Evolutionary conservation across 2,329 filamentous ascomycete genomes (phyloP).

Genomic region (Ceratocystis cacaofunesta): DNA sequence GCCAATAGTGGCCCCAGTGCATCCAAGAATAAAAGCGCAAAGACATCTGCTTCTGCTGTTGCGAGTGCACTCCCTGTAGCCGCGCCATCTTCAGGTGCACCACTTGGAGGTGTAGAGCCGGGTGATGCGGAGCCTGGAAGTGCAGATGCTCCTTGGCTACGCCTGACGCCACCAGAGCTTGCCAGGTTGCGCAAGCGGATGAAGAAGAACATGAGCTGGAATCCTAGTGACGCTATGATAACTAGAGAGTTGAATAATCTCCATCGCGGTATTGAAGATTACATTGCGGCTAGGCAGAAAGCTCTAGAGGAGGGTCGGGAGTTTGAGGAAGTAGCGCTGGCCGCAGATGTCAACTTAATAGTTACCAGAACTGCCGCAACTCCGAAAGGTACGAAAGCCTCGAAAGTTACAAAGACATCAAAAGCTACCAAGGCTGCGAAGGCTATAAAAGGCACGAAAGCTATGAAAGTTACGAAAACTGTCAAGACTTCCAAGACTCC

Average conservation of each 20-base stretch:
- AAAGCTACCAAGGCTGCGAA: too few relatives aligned
- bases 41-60: not conserved
- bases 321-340: constrained; percentile 29
- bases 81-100: constrained; percentile 34
- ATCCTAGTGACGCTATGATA: constrained; percentile 74
- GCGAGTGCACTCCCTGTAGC: constrained; percentile 23
- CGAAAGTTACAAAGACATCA: too few relatives aligned
- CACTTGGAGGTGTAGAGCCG: constrained; percentile 30
- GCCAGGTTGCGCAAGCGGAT: constrained; percentile 64
- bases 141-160: constrained; percentile 48
- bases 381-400: constrained; percentile 21
- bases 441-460: too few relatives aligned
- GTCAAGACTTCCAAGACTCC: too few relatives aligned
- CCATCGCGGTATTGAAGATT: constrained; percentile 51
- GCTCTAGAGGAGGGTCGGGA: constrained; percentile 50
- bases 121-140: constrained; percentile 42
- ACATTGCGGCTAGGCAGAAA: constrained; percentile 44
- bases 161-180: constrained; percentile 49
- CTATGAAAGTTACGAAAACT: too few relatives aligned
- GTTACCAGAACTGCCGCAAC: not conserved
- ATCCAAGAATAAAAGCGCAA: not conserved
- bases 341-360: constrained; percentile 26
- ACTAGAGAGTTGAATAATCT: constrained; percentile 59
- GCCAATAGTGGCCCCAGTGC: constrained; percentile 20
- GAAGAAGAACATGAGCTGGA: constrained; percentile 86